phyloP scores from a whole-genome alignment of 2,329 filamentous ascomycete species.

The Didymella keratinophila region DNA sequence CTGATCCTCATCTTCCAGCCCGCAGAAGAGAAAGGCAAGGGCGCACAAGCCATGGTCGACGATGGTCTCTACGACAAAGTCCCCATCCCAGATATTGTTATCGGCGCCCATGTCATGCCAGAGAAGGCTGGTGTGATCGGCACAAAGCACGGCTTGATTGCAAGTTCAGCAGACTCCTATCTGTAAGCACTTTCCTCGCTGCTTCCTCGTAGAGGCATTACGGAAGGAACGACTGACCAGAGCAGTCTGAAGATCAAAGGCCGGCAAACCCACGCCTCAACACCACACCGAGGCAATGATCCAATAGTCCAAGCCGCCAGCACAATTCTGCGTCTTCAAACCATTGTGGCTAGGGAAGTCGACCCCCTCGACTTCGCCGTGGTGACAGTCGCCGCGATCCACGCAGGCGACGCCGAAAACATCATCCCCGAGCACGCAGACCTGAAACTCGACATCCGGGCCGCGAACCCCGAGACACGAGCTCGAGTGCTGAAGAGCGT shows the following conservation, averaged over 20 bases:
- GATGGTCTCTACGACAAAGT: conserved; percentile 65
- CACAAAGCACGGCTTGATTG: conserved; percentile 53
- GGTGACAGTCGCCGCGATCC: conserved; percentile 65
- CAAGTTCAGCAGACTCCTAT: conserved; percentile 53
- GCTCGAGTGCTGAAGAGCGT: conserved; percentile 58
- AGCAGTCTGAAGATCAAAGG: conserved; percentile 64
- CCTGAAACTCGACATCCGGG: conserved; percentile 64
- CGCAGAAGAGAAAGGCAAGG: conserved; percentile 68
- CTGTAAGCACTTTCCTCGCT: conserved; percentile 24
- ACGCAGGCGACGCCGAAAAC: conserved; percentile 67
- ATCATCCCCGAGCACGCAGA: conserved; percentile 65
- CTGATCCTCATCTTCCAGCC: conserved; percentile 72
- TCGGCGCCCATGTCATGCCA: conserved; percentile 66
- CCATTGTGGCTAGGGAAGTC: conserved; percentile 64
- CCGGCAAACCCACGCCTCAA: conserved; percentile 65
- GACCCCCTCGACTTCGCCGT: conserved; percentile 64
- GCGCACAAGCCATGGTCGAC: conserved; percentile 69
- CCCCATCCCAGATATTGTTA: conserved; percentile 63
- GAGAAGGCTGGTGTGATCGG: conserved; percentile 52
- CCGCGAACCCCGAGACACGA: conserved; percentile 56
- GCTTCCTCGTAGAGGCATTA: too few relatives aligned
- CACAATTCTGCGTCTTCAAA: conserved; percentile 65
- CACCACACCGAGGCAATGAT: conserved; percentile 62
- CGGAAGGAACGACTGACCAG: conserved; percentile 25
- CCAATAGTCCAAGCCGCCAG: conserved; percentile 66